phyloP scores from a whole-genome alignment of 306 rosid species.

The Mimosa pudica region DNA sequence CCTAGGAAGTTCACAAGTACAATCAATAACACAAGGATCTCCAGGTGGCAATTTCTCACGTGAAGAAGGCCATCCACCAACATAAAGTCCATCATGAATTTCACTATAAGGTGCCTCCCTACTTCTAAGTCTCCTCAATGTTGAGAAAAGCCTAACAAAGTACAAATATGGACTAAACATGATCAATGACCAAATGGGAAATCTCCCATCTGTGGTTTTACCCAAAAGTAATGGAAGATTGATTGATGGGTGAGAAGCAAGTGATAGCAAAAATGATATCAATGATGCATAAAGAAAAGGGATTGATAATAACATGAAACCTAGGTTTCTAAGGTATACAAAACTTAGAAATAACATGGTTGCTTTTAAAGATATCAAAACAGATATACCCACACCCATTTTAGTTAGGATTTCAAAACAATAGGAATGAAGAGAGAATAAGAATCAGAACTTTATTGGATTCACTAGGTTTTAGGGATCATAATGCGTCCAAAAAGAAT shows the following conservation, averaged over 20 bases:
- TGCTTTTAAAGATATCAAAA: slow-evolving; percentile 65
- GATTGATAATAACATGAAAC: slow-evolving; percentile 48
- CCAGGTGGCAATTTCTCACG: slow-evolving; percentile 76
- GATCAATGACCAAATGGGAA: slow-evolving; percentile 60
- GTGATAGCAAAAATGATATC: slow-evolving; percentile 56
- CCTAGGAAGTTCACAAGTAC: slow-evolving; percentile 90
- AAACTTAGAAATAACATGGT: slow-evolving; percentile 42
- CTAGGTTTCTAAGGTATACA: slow-evolving; percentile 48
- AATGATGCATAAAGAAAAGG: slow-evolving; percentile 75
- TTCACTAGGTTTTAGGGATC: background rate
- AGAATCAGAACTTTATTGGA: background rate
- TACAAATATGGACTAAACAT: slow-evolving; percentile 79
- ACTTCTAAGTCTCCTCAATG: slow-evolving; percentile 57
- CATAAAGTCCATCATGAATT: slow-evolving; percentile 68
- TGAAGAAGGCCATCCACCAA: slow-evolving; percentile 90
- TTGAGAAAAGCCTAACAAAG: slow-evolving; percentile 68
- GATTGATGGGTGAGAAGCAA: slow-evolving; percentile 72
- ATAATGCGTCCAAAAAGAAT: background rate
- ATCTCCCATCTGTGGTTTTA: slow-evolving; percentile 69
- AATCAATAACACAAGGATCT: slow-evolving; percentile 79
- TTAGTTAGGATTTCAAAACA: background rate
- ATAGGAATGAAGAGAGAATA: background rate
- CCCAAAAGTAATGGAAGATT: slow-evolving; percentile 80
- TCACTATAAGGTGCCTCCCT: slow-evolving; percentile 62
- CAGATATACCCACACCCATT: slow-evolving; percentile 78